Evolutionary conservation across 345 rosid species (phyloP), one percentile per base, ranked within the genome.

Genomic region (Acer campestre): DNA sequence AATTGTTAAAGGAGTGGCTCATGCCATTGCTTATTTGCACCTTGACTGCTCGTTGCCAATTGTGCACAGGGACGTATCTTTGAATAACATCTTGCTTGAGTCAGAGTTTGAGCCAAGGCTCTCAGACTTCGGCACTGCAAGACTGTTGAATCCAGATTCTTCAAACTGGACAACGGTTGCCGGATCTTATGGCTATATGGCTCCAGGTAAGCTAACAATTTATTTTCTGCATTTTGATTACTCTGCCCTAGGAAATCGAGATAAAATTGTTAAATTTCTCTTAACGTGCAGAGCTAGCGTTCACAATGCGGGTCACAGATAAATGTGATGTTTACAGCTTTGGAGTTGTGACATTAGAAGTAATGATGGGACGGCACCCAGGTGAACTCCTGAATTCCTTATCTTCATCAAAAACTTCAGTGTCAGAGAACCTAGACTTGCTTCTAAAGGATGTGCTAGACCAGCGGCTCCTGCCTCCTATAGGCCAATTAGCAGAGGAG

Each of bases 151-250:
- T 48, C 61, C 83, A n/a, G 78, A 81, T 78, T 70, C 90, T 11
- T 86, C 92, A 22, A 90, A 84, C 80, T 92, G 97, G 94, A 89
- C 97, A 27, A 9, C 80, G 0, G 89, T 82, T 66, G 94, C 84
- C 0, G 94, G 94, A 7, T 88, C 93, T 17, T 92, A 83, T 77
- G 94, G 94, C 76, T 90, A 92, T 83, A 92, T 89, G 90, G 94
- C 97, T 76, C 94, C 92, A 35, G 97, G 97, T 92, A 84, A 79
- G 27, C 27, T n/a, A 51, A 11, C 48, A 51, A 49, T 75, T 35
- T 40, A 11, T 6, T 8, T 59, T 3, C n/a, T 73, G 40, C 38
- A 13, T 14, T 56, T n/a, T 12, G 12, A 48, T 44, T 17, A 27
- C 46, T 23, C 23, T 42, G 6, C 13, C 29, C 35, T 20, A 61